Evolutionary conservation across 1,284 basidiomycete genomes (phyloP).

Genomic region (Naganishia sp.): DNA sequence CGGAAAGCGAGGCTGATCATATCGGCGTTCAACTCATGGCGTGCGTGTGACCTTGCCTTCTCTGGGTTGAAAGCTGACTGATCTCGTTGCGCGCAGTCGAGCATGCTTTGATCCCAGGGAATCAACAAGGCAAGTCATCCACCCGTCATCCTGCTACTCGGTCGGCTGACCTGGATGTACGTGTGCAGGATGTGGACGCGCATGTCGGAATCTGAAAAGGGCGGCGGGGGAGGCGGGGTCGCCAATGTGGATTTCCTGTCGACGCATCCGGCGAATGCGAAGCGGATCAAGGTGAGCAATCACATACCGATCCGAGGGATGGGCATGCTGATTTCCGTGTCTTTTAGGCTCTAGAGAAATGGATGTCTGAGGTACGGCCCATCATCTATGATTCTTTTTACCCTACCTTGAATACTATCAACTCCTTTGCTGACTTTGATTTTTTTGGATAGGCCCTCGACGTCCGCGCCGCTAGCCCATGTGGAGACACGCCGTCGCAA

Average conservation of each 20-base stretch:
- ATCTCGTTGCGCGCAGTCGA: constrained; percentile 35
- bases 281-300: constrained; percentile 65
- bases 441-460: constrained; percentile 39
- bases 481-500: constrained; percentile 41
- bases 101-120: constrained; percentile 80
- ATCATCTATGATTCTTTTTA: neutral
- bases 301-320: neutral
- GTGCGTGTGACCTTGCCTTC: constrained; percentile 38
- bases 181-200: constrained; percentile 67
- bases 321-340: neutral
- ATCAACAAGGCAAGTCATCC: constrained; percentile 62
- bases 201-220: constrained; percentile 61
- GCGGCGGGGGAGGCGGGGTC: constrained; percentile 32
- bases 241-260: constrained; percentile 51
- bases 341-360: constrained; percentile 42
- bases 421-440: neutral
- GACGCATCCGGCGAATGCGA: constrained; percentile 73
- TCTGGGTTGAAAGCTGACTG: constrained; percentile 34
- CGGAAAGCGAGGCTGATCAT: constrained; percentile 79
- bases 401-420: no score
- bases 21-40: constrained; percentile 73
- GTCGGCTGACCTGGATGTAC: no score
- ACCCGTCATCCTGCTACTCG: neutral
- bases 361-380: constrained; percentile 45
- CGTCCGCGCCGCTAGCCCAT: constrained; percentile 46